Base-by-base conservation (phyloP, 108 stramenopile species). In the Thalassiosira profunda region DNA sequence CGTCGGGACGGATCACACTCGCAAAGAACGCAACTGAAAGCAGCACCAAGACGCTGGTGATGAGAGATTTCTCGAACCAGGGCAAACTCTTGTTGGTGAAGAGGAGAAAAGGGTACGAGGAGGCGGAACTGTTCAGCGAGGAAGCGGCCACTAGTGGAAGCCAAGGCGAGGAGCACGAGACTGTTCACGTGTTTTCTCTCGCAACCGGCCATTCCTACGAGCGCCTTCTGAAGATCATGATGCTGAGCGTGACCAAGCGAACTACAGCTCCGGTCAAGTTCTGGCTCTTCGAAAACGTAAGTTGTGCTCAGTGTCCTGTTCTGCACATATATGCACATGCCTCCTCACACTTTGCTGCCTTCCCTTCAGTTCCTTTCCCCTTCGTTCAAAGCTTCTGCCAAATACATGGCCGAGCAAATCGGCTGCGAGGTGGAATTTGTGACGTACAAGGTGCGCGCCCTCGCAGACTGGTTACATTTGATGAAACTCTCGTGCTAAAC, bases 141-240 rank as follows among this genome's bases (percentile, higher is more conserved):
- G 70, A 90, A 31, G 59, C 42, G 30, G 48, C 70, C 25, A 25
- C 42, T 56, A 38, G 38, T 36, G 47, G n/a, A 24, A 60, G 30
- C 1, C 44, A 46, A n/a, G 43, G 38, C 7, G 37, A 26, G 5
- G 68, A 67, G 29, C 79, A 91, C 24, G 98, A 98, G 29, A 82
- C 80, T 10, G 91, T 99, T 43, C 92, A 99, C 63, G 97, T 99
- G 2, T 99, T 99, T 69, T 97, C 96, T 3, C 73, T 99, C 14
- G 98, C 98, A 7, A 96, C 98, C 8, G 99, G 99, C 23, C 94
- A 97, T 59, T 76, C 99, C 28, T 99, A 99, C 67, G 99, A 99
- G 80, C 74, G 98, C 26, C 83, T 99, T 33, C 68, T 97, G 17
- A 95, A 97, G 67, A 99, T 99, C 49, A 99, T 99, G 99, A 98